These are phyloP conservation scores for Graphium sp. DNA, from an alignment of 2,329 filamentous ascomycete genomes.

Conservation along the genomic window DNA sequence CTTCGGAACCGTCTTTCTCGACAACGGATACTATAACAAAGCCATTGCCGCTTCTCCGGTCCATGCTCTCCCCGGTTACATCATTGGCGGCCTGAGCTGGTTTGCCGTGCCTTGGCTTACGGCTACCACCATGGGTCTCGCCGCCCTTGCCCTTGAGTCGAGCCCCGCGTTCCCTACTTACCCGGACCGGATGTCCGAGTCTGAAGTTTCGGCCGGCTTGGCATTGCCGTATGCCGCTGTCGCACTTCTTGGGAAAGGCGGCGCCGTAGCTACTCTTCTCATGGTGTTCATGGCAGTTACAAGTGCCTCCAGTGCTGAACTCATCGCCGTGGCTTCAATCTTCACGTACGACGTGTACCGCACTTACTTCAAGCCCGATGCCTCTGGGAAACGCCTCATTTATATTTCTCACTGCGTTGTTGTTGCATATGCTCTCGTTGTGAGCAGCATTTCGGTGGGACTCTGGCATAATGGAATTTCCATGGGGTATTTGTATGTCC, in stretches of 20 bases:
- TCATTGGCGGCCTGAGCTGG: slow-evolving; percentile 75
- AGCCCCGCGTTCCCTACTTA: slow-evolving; percentile 57
- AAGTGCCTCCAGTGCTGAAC: slow-evolving; percentile 62
- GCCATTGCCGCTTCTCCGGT: slow-evolving; percentile 78
- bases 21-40: slow-evolving; percentile 87
- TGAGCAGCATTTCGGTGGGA: slow-evolving; percentile 64
- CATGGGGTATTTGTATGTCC: slow-evolving; percentile 77
- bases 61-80: slow-evolving; percentile 74
- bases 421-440: slow-evolving; percentile 52
- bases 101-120: slow-evolving; percentile 87
- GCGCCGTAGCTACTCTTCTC: slow-evolving; percentile 61
- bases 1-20: slow-evolving; percentile 71
- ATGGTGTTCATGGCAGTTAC: slow-evolving; percentile 88
- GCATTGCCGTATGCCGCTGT: slow-evolving; percentile 77
- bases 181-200: slow-evolving; percentile 51
- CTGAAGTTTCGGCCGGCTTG: slow-evolving; percentile 66
- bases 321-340: slow-evolving; percentile 79
- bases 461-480: slow-evolving; percentile 59
- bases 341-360: slow-evolving; percentile 79
- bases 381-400: slow-evolving; percentile 61
- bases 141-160: slow-evolving; percentile 63
- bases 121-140: slow-evolving; percentile 76
- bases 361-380: slow-evolving; percentile 66
- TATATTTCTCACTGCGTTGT: slow-evolving; percentile 65
- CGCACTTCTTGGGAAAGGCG: slow-evolving; percentile 65